Conservation (phyloP, 306 rosid genomes). For the Malus fusca region DNA sequence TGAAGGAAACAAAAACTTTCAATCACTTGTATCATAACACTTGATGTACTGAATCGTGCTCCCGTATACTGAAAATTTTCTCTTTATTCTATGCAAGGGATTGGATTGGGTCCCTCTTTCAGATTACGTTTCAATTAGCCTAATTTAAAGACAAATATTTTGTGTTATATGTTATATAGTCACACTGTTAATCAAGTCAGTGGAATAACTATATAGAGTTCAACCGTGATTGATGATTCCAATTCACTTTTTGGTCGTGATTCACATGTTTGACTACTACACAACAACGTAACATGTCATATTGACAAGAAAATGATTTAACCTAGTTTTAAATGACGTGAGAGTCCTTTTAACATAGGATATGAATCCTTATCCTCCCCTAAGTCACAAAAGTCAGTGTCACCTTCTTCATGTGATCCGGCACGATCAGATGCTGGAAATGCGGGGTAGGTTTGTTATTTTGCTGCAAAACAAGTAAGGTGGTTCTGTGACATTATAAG, state of each 20-base stretch:
- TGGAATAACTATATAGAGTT: background rate
- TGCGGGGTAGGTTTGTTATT: conserved; percentile 31
- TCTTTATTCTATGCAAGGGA: no score
- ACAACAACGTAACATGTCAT: background rate
- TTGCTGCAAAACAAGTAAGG: background rate
- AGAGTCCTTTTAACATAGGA: conserved; percentile 5
- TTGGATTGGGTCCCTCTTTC: background rate
- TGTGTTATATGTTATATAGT: no score
- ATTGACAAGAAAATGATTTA: background rate
- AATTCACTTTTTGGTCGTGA: no score
- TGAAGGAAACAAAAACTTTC: no score
- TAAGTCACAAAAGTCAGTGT: background rate
- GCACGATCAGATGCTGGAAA: background rate
- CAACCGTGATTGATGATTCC: no score
- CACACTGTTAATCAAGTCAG: background rate
- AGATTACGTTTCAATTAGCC: background rate
- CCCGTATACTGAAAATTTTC: no score
- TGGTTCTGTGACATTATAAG: background rate
- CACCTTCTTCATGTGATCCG: background rate
- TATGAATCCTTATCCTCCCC: background rate
- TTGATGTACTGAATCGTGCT: no score
- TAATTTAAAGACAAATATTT: background rate
- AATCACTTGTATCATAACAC: no score
- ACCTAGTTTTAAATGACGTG: conserved; percentile 9
- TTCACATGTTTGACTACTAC: background rate